These are phyloP conservation scores for Populus deltoides DNA, from an alignment of 345 rosid species.

Conservation along the genomic window DNA sequence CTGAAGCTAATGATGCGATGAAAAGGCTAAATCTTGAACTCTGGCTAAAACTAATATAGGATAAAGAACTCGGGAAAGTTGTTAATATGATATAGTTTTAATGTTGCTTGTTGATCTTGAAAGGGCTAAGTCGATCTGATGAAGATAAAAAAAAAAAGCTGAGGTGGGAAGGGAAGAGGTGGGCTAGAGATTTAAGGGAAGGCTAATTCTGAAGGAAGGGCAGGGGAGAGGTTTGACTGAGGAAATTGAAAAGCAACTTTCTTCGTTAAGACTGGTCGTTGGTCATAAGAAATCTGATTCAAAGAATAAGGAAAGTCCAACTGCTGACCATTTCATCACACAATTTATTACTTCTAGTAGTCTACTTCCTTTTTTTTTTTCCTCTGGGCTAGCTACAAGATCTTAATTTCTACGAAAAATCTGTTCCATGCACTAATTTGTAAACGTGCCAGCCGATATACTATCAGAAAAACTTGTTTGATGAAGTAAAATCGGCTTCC, in stretches of 20 bases:
- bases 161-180: neutral
- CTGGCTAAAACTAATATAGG: too few relatives aligned
- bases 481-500: too few relatives aligned
- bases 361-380: neutral
- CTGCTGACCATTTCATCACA: constrained; percentile 16
- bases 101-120: neutral
- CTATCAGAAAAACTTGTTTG: too few relatives aligned
- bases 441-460: too few relatives aligned
- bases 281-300: constrained; percentile 16
- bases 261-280: constrained; percentile 16
- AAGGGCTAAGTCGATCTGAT: neutral
- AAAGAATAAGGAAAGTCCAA: constrained; percentile 11
- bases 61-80: too few relatives aligned
- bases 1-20: too few relatives aligned
- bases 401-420: too few relatives aligned
- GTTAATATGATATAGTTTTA: too few relatives aligned
- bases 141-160: neutral
- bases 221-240: constrained; percentile 2
- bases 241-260: neutral
- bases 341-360: neutral
- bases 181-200: neutral
- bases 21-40: too few relatives aligned
- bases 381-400: neutral
- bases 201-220: too few relatives aligned
- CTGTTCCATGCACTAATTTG: too few relatives aligned